A percentile compares a stretch with the other conserved stretches of the same genome.
phyloP scores from a whole-genome alignment of 2,329 filamentous ascomycete species.

The Alternaria infectoria region DNA sequence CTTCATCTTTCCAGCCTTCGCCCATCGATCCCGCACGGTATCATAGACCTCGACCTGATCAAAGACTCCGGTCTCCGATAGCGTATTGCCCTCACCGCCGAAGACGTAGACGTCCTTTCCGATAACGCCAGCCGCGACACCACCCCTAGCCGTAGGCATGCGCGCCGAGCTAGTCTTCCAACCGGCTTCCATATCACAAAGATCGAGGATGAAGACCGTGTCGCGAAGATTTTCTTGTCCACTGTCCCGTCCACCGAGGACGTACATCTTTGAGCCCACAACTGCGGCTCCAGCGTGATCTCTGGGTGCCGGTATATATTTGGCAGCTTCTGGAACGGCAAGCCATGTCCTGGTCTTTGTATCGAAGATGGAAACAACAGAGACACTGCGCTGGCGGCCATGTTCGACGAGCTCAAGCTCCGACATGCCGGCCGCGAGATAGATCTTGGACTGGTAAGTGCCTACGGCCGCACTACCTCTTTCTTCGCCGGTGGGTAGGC shows the following conservation, averaged over 20 bases:
- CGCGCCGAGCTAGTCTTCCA: constrained; percentile 21
- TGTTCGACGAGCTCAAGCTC: constrained; percentile 11
- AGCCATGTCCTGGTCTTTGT: constrained; percentile 16
- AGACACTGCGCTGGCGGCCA: constrained; percentile 11
- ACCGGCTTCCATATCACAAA: constrained; percentile 22
- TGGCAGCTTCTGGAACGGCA: constrained; percentile 9
- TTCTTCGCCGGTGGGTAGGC: constrained; percentile 8
- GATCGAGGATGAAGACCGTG: constrained; percentile 32
- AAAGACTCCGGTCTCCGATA: constrained; percentile 23
- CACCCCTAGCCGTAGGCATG: constrained; percentile 36
- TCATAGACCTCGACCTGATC: constrained; percentile 31
- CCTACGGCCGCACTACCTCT: constrained; percentile 31
- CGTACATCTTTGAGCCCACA: constrained; percentile 28
- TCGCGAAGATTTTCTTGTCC: constrained; percentile 22
- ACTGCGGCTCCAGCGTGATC: constrained; percentile 36
- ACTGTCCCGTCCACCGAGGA: constrained; percentile 29
- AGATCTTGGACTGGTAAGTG: constrained; percentile 21
- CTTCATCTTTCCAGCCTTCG: constrained; percentile 19
- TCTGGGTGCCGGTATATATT: constrained; percentile 23
- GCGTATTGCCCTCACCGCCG: constrained; percentile 33
- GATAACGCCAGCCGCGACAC: constrained; percentile 24
- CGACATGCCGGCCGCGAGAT: constrained; percentile 30
- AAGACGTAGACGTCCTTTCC: constrained; percentile 33
- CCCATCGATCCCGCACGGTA: constrained; percentile 24
- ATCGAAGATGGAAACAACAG: constrained; percentile 27